These are phyloP conservation scores for Termitomyces sp. DNA, from an alignment of 768 basidiomycete genomes.

Conservation along the genomic window DNA sequence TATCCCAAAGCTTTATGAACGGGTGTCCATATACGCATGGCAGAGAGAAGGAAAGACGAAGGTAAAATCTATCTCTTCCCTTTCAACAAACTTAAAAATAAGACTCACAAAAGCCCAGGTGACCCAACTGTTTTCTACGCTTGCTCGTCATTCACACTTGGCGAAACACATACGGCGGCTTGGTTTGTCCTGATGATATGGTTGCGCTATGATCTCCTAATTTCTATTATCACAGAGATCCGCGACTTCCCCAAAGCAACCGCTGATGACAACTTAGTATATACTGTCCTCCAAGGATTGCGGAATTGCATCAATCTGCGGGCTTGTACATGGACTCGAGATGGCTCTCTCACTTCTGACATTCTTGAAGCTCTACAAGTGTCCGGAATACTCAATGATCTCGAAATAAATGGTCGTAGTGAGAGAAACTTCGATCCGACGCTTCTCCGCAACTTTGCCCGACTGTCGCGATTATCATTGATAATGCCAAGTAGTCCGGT, in stretches of 20 bases:
- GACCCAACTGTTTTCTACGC: constrained; percentile 52
- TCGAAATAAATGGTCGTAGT: constrained; percentile 70
- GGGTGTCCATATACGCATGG: constrained; percentile 64
- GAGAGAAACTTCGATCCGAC: constrained; percentile 49
- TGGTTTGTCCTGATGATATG: constrained; percentile 13
- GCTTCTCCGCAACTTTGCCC: constrained; percentile 44
- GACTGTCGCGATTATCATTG: constrained; percentile 50
- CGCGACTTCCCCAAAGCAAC: constrained; percentile 65
- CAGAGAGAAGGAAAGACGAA: constrained; percentile 57
- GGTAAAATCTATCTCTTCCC: constrained; percentile 26
- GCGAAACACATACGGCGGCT: constrained; percentile 10
- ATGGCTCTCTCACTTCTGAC: constrained; percentile 60
- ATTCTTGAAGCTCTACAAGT: constrained; percentile 48
- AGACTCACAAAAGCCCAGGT: constrained; percentile 36
- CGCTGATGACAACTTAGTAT: constrained; percentile 22
- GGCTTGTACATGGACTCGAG: constrained; percentile 75
- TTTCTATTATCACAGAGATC: constrained; percentile 43
- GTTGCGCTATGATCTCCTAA: neutral
- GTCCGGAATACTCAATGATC: constrained; percentile 38
- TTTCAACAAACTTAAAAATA: neutral
- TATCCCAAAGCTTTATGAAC: constrained; percentile 46
- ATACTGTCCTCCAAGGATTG: constrained; percentile 43
- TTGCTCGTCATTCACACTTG: constrained; percentile 30
- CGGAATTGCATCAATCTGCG: constrained; percentile 55
- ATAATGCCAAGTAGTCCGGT: constrained; percentile 70